phyloP scores from a whole-genome alignment of 140 eudicot species.

The Senecio squalidus region DNA sequence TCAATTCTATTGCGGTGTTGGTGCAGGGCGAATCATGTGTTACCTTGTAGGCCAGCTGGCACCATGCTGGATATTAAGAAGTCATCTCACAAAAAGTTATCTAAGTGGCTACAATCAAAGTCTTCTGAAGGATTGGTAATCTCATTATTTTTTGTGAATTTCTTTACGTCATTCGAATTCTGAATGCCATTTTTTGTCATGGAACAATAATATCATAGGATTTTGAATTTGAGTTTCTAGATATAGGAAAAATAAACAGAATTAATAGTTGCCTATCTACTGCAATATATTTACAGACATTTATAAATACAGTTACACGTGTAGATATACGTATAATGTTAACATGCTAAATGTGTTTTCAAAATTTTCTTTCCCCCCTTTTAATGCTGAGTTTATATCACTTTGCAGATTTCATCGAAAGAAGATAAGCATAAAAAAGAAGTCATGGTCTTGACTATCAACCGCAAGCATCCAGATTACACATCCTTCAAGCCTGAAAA shows the following conservation, averaged over 20 bases:
- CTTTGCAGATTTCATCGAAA: slow-evolving; percentile 71
- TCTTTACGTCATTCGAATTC: background rate
- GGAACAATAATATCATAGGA: background rate
- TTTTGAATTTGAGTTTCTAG: no score
- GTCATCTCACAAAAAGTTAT: slow-evolving; percentile 63
- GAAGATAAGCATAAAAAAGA: slow-evolving; percentile 93
- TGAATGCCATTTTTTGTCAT: background rate
- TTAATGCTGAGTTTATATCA: background rate
- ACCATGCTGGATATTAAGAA: slow-evolving; percentile 60
- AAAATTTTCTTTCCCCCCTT: background rate
- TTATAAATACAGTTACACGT: no score
- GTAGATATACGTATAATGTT: no score
- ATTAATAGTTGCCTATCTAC: no score
- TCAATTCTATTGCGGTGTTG: background rate
- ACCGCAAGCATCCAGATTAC: slow-evolving; percentile 70
- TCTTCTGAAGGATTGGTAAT: slow-evolving; percentile 65
- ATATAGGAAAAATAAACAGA: no score
- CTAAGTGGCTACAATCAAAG: slow-evolving; percentile 88
- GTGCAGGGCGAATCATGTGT: slow-evolving; percentile 78
- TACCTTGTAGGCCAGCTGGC: slow-evolving; percentile 95
- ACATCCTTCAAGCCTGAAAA: slow-evolving; percentile 81
- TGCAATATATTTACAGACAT: no score
- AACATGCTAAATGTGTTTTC: no score
- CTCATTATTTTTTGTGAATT: background rate
- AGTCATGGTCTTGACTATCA: slow-evolving; percentile 51